Conservation (phyloP, 106 monocot genomes). For the Hemerocallis citrina region DNA sequence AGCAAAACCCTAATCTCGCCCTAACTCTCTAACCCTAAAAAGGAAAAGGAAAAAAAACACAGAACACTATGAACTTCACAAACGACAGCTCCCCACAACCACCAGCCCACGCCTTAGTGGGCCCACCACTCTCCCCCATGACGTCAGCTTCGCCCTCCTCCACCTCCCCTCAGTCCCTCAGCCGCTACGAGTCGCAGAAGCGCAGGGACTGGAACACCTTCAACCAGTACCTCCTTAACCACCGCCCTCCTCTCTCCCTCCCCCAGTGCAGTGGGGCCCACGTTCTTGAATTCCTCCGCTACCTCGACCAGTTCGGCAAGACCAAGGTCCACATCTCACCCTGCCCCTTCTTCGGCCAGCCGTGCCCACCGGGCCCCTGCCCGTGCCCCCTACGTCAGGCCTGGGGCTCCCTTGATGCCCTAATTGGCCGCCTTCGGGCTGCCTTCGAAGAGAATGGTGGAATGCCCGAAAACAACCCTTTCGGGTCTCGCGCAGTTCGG, state of each 20-base stretch:
- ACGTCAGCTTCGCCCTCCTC: constrained; percentile 3
- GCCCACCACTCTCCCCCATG: no score
- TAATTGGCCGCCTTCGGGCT: constrained; percentile 53
- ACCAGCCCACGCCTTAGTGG: neutral
- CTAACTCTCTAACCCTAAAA: no score
- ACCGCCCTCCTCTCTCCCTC: constrained; percentile 51
- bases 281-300: constrained; percentile 65
- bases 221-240: constrained; percentile 46
- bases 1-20: no score
- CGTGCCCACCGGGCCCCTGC: constrained; percentile 51
- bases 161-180: constrained; percentile 17
- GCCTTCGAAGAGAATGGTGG: constrained; percentile 60
- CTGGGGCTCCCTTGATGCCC: constrained; percentile 55
- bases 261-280: constrained; percentile 60
- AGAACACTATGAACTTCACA: no score
- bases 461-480: constrained; percentile 46
- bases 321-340: constrained; percentile 51
- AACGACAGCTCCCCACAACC: constrained; percentile 19
- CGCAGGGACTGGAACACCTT: constrained; percentile 76
- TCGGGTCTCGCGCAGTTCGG: constrained; percentile 49
- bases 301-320: constrained; percentile 73
- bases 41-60: no score
- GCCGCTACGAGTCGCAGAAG: constrained; percentile 63
- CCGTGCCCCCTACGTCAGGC: constrained; percentile 64
- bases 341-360: constrained; percentile 68